Evolutionary conservation across 805 yeast species (phyloP).

Genomic region (Wickerhamomyces strasburgensis): DNA sequence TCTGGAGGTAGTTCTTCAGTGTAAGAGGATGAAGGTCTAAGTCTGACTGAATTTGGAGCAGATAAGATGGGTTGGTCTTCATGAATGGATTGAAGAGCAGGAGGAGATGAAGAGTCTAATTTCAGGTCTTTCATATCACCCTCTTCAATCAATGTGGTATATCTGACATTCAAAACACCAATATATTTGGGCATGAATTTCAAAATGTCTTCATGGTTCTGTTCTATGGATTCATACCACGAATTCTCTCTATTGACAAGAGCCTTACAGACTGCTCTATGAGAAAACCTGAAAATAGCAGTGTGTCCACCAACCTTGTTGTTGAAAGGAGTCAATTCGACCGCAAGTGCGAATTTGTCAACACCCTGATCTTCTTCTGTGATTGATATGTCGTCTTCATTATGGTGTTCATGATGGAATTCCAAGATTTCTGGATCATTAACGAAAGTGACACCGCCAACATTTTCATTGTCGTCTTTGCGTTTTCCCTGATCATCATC

Average conservation of each 20-base stretch:
- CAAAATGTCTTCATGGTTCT: constrained; percentile 67
- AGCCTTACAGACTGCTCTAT: constrained; percentile 90
- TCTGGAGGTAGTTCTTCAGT: constrained; percentile 51
- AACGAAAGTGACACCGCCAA: constrained; percentile 12
- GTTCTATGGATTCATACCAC: constrained; percentile 89
- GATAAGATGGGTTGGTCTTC: constrained; percentile 11
- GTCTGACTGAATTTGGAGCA: constrained; percentile 10
- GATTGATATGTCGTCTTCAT: neutral
- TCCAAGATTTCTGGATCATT: constrained; percentile 9
- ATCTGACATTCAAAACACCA: constrained; percentile 90
- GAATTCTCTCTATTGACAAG: constrained; percentile 82
- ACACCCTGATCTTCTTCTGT: constrained; percentile 20
- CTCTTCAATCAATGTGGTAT: constrained; percentile 32
- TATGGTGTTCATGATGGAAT: constrained; percentile 3
- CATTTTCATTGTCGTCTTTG: constrained; percentile 1
- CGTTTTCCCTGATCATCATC: no score
- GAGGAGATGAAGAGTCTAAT: constrained; percentile 13
- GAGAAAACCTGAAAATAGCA: constrained; percentile 88
- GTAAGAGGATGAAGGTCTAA: constrained; percentile 18
- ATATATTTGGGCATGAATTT: constrained; percentile 90
- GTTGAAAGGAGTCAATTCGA: constrained; percentile 84
- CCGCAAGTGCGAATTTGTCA: constrained; percentile 62
- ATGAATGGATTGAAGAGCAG: constrained; percentile 15
- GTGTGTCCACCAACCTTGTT: constrained; percentile 98
- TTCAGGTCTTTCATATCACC: constrained; percentile 15